phyloP scores from a whole-genome alignment of 1,284 basidiomycete species.

The Cryptococcus depauperatus region DNA sequence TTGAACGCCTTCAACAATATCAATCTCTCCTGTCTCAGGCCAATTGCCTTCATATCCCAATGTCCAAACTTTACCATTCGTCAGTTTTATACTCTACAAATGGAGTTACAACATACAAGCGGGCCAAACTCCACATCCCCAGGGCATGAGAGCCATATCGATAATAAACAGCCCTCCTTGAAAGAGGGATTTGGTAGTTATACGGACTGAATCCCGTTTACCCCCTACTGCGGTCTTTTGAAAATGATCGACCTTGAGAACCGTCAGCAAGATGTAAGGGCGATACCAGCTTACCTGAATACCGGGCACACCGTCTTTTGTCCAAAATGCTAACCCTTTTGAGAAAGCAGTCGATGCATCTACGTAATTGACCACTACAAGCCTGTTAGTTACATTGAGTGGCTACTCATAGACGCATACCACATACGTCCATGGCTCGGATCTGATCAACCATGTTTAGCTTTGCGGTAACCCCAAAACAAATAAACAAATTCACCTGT shows the following conservation, averaged over 20 bases:
- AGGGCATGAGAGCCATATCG: constrained; percentile 67
- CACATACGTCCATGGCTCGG: constrained; percentile 38
- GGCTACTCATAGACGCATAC: background rate
- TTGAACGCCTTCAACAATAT: constrained; percentile 42
- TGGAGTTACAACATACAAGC: constrained; percentile 48
- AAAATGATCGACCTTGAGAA: constrained; percentile 37
- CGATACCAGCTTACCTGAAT: constrained; percentile 23
- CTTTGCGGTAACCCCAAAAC: too few species aligned
- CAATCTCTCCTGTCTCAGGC: constrained; percentile 41
- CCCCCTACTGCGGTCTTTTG: constrained; percentile 11
- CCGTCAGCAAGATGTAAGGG: background rate
- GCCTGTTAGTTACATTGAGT: background rate
- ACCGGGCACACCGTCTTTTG: constrained; percentile 24
- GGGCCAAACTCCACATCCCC: constrained; percentile 73
- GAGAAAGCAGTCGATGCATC: constrained; percentile 19
- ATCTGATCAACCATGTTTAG: constrained; percentile 12
- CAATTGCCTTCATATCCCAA: constrained; percentile 35
- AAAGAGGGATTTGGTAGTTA: constrained; percentile 59
- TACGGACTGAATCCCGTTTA: constrained; percentile 51
- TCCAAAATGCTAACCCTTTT: constrained; percentile 31
- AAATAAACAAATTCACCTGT: constrained; percentile 18
- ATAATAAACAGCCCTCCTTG: constrained; percentile 65
- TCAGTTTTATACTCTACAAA: background rate
- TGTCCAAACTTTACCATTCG: constrained; percentile 32
- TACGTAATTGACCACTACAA: constrained; percentile 11